Conservation (phyloP, 345 rosid species). For the Pistacia atlantica region DNA sequence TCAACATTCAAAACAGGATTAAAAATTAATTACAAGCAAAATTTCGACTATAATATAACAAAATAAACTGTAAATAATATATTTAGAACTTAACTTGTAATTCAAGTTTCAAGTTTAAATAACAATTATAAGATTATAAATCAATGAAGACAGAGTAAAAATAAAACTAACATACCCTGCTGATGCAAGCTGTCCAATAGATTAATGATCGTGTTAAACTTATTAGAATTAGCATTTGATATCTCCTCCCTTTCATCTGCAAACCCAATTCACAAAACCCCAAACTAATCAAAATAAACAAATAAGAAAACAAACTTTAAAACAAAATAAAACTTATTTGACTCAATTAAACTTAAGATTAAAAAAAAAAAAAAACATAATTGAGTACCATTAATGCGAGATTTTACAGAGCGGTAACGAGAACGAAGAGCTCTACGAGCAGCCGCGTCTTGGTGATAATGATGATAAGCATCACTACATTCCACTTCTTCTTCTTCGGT, state of each 20-base stretch:
- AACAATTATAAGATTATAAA: no score
- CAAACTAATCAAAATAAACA: neutral
- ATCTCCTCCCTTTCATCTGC: conserved; percentile 42
- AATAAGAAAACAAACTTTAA: neutral
- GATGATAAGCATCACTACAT: neutral
- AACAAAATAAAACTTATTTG: no score
- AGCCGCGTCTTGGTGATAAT: neutral
- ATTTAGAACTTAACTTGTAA: no score
- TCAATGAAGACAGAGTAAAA: no score
- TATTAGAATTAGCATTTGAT: conserved; percentile 33
- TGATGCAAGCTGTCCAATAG: conserved; percentile 26
- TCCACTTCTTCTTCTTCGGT: neutral
- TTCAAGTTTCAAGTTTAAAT: no score
- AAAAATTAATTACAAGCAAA: no score
- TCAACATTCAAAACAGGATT: no score
- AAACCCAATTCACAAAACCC: neutral
- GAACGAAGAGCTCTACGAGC: conserved; percentile 31
- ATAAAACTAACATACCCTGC: conserved; percentile 29
- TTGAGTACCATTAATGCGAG: conserved; percentile 33
- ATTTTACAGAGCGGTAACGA: conserved; percentile 39
- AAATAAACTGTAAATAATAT: no score
- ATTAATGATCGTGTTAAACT: conserved; percentile 28
- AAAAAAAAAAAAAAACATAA: neutral
- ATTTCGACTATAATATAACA: no score
- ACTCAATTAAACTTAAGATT: neutral